Conservation (phyloP, 2,329 filamentous ascomycete species). For the Arthrobotrys iridis region DNA sequence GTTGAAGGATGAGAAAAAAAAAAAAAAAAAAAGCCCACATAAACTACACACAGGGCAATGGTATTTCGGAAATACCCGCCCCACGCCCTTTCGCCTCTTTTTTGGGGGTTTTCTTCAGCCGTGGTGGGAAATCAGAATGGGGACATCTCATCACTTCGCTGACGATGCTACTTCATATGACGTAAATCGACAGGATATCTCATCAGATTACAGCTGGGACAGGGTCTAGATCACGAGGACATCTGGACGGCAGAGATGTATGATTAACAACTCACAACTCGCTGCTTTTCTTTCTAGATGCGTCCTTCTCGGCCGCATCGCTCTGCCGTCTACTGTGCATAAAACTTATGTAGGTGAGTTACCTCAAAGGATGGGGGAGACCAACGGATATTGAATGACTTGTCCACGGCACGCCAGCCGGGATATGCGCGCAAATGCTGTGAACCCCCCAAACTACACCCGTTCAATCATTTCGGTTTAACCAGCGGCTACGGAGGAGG, state of each 20-base stretch:
- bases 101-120: background rate
- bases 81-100: background rate
- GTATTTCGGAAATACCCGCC: constrained; percentile 29
- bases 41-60: background rate
- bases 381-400: constrained; percentile 37
- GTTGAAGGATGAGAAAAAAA: background rate
- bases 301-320: constrained; percentile 18
- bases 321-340: constrained; percentile 6
- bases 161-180: constrained; percentile 43
- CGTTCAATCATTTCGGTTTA: background rate
- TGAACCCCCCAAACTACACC: constrained; percentile 15
- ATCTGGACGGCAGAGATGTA: background rate
- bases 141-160: constrained; percentile 52
- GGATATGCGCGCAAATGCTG: constrained; percentile 25
- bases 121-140: background rate
- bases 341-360: background rate
- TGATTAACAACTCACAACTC: constrained; percentile 6
- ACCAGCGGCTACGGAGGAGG: background rate
- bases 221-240: constrained; percentile 16
- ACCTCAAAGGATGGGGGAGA: constrained; percentile 22
- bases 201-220: background rate
- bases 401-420: constrained; percentile 42
- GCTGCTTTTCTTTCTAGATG: constrained; percentile 11
- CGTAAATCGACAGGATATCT: constrained; percentile 27
- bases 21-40: constrained; percentile 1